phyloP scores from a whole-genome alignment of 768 basidiomycete genomes.

The Hygrophoropsis aurantiaca region DNA sequence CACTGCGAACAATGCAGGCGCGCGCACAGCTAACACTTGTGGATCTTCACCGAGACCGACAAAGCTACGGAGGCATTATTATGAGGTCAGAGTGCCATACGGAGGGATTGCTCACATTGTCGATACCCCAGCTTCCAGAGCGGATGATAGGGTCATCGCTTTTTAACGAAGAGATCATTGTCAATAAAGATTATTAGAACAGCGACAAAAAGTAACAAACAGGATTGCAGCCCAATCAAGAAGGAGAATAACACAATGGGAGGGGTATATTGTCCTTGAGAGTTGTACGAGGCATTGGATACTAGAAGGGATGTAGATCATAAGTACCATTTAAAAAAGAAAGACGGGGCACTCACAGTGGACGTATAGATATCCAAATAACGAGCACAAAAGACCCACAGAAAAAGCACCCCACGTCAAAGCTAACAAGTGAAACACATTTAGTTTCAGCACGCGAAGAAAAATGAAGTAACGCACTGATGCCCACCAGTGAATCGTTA shows the following conservation, averaged over 20 bases:
- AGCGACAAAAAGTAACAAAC: conserved; percentile 41
- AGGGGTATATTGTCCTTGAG: conserved; percentile 72
- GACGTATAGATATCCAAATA: conserved; percentile 79
- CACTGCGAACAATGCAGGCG: conserved; percentile 69
- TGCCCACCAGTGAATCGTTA: conserved; percentile 80
- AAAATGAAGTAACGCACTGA: conserved; percentile 63
- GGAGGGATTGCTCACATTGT: conserved; percentile 58
- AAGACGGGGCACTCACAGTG: conserved; percentile 45
- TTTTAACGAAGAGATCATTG: conserved; percentile 6
- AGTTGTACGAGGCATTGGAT: conserved; percentile 75
- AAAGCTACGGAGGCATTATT: conserved; percentile 45
- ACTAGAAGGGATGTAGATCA: conserved; percentile 35
- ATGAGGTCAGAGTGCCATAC: not conserved
- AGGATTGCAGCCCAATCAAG: conserved; percentile 73
- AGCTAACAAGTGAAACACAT: conserved; percentile 35
- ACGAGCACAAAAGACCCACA: conserved; percentile 68
- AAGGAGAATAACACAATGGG: conserved; percentile 79
- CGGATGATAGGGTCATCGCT: conserved; percentile 70
- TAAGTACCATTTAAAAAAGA: not conserved
- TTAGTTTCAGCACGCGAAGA: not conserved
- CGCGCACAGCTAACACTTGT: conserved; percentile 68
- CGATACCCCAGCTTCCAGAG: conserved; percentile 84
- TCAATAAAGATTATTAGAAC: not conserved
- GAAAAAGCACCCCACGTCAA: conserved; percentile 80
- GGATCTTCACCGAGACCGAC: conserved; percentile 87